Base-by-base conservation (phyloP, 1,139 yeast species). In the Hyphopichia wangnamkhiaoensis region DNA sequence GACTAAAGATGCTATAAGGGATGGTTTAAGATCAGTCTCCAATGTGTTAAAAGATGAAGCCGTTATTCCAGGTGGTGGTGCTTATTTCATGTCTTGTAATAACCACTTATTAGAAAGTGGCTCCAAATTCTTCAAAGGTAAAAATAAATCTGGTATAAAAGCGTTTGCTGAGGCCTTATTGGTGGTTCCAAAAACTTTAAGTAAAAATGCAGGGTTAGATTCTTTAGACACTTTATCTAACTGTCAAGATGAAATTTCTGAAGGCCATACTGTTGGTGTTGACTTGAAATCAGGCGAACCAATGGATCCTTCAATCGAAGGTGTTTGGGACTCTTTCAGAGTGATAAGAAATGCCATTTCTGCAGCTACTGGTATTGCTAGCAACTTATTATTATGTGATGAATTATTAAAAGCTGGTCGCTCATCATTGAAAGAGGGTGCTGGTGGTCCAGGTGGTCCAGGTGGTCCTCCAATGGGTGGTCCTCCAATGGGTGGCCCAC, bases 61-160 rank as follows among this genome's bases (percentile, higher is more conserved):
- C 34, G 83, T 94, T 35, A 82, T 94, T 37, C 97, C 98, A 5
- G 99, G 99, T 44, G 98, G 95, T 1, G 99, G 99, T 42, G 93
- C 98, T 3, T 94, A 84, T 65, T 94, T 84, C 71, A 74, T 94
- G 58, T 82, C 95, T 38, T 87, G 93, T 44, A 76, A 89, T 41
- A 76, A 82, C 53, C 79, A 88, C 57, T 72, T 94, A 47, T 64
- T 72, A 40, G 66, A 68, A 43, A 71, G 76, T 41, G 76, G 73
- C 28, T 69, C 74, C 47, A 66, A 78, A 43, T 67, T 74, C 37
- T 84, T 88, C 46, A 87, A 85, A 61, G 98, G 98, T 41, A 86
- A 88, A 63, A 78, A 82, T 46, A 87, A 91, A 65, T 81, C 95
- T 12, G 99, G 98, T 47, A 79, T 93, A 37, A 83, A 82, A 61